These are phyloP conservation scores for Orbilia blumenaviensis DNA, from an alignment of 2,329 filamentous ascomycete genomes.

Conservation along the genomic window DNA sequence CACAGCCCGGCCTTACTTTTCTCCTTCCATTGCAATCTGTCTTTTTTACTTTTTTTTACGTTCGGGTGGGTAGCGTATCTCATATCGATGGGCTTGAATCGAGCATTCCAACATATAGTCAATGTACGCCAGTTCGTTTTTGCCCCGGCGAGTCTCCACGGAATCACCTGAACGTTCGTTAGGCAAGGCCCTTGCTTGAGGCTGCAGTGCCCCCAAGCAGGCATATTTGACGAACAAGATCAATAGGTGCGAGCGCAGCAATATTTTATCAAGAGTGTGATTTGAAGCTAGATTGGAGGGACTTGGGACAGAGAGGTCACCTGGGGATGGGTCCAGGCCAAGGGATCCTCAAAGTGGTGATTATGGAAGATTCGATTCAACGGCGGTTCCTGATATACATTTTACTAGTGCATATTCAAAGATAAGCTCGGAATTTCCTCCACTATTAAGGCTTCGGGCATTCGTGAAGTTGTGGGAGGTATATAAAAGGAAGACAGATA, in stretches of 20 bases:
- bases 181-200: background rate
- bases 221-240: background rate
- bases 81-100: too few species aligned
- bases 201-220: background rate
- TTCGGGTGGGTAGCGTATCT: too few species aligned
- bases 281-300: background rate
- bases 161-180: too few species aligned
- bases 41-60: too few species aligned
- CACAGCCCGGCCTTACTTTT: too few species aligned
- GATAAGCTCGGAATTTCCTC: constrained; percentile 30
- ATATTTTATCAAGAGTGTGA: background rate
- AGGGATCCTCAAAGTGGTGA: too few species aligned
- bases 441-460: constrained; percentile 43
- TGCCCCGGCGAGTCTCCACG: too few species aligned
- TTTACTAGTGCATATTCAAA: constrained; percentile 43
- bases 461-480: constrained; percentile 46
- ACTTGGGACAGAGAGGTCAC: too few species aligned
- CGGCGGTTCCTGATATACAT: constrained; percentile 47
- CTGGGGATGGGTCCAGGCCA: too few species aligned
- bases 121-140: too few species aligned
- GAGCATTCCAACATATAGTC: too few species aligned
- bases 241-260: background rate
- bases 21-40: too few species aligned
- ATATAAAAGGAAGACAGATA: constrained; percentile 45
- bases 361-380: constrained; percentile 42